phyloP scores from a whole-genome alignment of 2,329 filamentous ascomycete genomes.

The Chaetomiaceae sp. region DNA sequence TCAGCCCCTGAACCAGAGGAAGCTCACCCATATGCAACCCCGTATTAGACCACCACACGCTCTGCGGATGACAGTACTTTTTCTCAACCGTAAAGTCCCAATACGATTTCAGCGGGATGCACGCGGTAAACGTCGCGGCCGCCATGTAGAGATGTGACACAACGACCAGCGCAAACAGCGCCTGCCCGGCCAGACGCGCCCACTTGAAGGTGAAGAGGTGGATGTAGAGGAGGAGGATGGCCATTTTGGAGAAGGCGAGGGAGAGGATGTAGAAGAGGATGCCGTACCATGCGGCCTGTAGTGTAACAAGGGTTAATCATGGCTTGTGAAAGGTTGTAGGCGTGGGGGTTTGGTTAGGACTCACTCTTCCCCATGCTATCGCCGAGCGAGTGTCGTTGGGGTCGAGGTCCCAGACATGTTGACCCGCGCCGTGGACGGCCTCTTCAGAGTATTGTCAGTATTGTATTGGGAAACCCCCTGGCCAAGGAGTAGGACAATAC shows the following conservation, averaged over 20 bases:
- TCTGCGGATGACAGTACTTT: slow-evolving; percentile 22
- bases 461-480: not conserved
- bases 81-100: slow-evolving; percentile 26
- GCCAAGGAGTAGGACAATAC: not conserved
- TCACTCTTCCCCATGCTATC: slow-evolving; percentile 21
- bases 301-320: not conserved
- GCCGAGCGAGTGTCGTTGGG: slow-evolving; percentile 13
- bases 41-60: slow-evolving; percentile 24
- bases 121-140: slow-evolving; percentile 27
- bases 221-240: slow-evolving; percentile 31
- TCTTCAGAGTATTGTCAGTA: slow-evolving; percentile 13
- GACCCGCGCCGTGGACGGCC: slow-evolving; percentile 21
- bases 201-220: slow-evolving; percentile 29
- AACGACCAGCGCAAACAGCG: slow-evolving; percentile 26
- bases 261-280: slow-evolving; percentile 29
- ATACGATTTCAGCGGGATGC: slow-evolving; percentile 29
- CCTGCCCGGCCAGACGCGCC: slow-evolving; percentile 30
- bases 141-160: slow-evolving; percentile 27
- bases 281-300: slow-evolving; percentile 26
- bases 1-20: not conserved
- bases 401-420: slow-evolving; percentile 25
- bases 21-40: slow-evolving; percentile 24
- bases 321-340: too few species aligned
- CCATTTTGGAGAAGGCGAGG: slow-evolving; percentile 28
- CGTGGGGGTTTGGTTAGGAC: too few species aligned